Evolutionary conservation across 164 flowering plant species (phyloP), one percentile per base, ranked within the genome.

Genomic region (Macadamia integrifolia): DNA sequence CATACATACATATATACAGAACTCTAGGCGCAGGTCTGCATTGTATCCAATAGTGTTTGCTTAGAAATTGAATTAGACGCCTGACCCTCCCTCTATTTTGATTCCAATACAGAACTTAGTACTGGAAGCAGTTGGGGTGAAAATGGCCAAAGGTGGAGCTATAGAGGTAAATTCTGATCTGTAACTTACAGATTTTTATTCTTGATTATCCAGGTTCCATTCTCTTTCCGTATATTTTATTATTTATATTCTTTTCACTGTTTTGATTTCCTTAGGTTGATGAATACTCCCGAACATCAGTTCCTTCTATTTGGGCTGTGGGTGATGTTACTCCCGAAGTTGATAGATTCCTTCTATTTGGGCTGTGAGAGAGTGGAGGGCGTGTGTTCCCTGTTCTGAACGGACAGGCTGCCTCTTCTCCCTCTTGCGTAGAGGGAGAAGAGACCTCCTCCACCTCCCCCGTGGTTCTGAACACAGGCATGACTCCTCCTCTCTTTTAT

Each of bases 231-330:
- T 46, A 4, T 56, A 17, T 13, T 50, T 15, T 52, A 2, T 15
- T 58, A 17, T 32, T 49, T 2, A 62, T 14, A 61, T 48, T 6
- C 11, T 17, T 18, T 12, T 50, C 29, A 66, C 64, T 48, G 59
- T 18, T 15, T 61, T 74, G 66, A 28, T 29, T 69, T 66, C 61
- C 52, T 67, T 75, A 94, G 99, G 99, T 94, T 67, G 91, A 94
- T 81, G 97, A 92, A 71, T 94, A 79, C 76, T 94, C 99, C 32
- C 85, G 75, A 17, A 86, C 96, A 50, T 88, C 97, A 57, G 97
- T 90, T 74, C 91, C 96, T 65, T 92, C 98, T 63, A 91, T 95
- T 71, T 95, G 97, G 99, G 99, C 99, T 31, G 94, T 95, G 67
- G 99, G 99, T 71, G 99, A 95, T 82, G 99, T 85, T 68, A 95